Base-by-base conservation (phyloP, 768 basidiomycete species). In the Lactarius sp. region DNA sequence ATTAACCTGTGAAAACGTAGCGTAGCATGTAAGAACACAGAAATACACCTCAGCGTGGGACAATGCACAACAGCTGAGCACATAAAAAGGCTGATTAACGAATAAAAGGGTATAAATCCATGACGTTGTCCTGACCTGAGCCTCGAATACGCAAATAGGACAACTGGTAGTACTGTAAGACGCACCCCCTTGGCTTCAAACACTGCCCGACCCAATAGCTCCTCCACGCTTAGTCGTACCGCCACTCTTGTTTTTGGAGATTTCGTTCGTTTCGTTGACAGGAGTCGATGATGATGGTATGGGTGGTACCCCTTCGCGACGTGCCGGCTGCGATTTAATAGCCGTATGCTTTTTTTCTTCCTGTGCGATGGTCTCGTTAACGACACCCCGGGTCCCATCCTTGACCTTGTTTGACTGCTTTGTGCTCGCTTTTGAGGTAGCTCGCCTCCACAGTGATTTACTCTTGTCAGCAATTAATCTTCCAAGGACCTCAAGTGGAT, bases 401-500 rank as follows among this genome's bases (percentile, higher is more conserved):
- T 51, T 47, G n/a, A 34, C 50, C 27, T 58, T 53, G 36, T 37
- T 52, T 2, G 52, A 41, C 37, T 42, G 44, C 42, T 50, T 59
- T 58, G 46, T 22, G 20, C 20, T 47, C 9, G 42, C 61, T 56
- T 63, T 66, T 46, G 61, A 36, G 27, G 56, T 36, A 12, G 66
- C 57, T 52, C 61, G 56, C 20, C 62, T 46, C 66, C 66, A 68
- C 9, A 67, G 46, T 13, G 59, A 53, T 53, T 64, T 68, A 33
- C 66, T 57, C 59, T 67, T 68, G 14, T 57, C 60, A 20, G 60
- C 68, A 31, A 68, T 54, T 36, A 50, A 59, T 52, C 31, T 50
- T 1, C 60, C 68, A 18, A 68, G 42, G 18, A 59, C 42, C 20
- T 64, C 68, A 27, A 68, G 59, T 9, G 66, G 66, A 14, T 68